Evolutionary conservation across 1,284 basidiomycete species (phyloP), one percentile per base, ranked within the genome.

Genomic region (Ustilago vetiveriae): DNA sequence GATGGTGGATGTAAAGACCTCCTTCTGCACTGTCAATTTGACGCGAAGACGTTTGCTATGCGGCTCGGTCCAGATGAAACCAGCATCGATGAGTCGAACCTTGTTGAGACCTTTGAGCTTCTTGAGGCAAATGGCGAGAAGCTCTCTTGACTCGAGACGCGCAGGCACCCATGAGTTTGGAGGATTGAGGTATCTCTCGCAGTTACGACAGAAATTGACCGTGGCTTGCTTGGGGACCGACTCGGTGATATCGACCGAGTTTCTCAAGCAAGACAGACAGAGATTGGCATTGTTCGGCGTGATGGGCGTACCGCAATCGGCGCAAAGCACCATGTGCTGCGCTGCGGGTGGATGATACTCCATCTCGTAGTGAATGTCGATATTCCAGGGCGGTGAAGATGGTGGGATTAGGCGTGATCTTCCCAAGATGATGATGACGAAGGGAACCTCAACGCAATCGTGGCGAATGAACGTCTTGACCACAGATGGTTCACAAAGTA

Each of bases 31-130:
- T 0, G 95, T 98, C 76, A 98, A 85, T 66, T 96, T 96, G 66
- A 98, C 89, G 48, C 92, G 88, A 64, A 98, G 83, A 46, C 96
- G 88, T 82, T 95, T 95, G 47, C 91, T 94, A 84, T 98, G 95
- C 2, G 95, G 95, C 82, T 98, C 96, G 9, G 95, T 98, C 95
- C 96, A 98, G 80, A 98, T 93, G 82, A 98, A 98, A 70, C 93
- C 92, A 0, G 95, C 95, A 71, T 98, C 95, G 32, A 96, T 96
- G 38, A 98, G 84, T 29, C 95, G 90, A 48, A 98, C 94, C 85
- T 94, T 95, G 78, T 89, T 90, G 29, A 98, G 86, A 22, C 94
- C 92, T 76, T 96, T 95, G 79, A 98, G 88, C 83, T 94, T 96
- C 82, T 92, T 94, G 59, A 98, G 84, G 68, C 84, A 85, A 72